Base-by-base conservation (phyloP, 106 monocot species). In the Platanthera zijinensis region DNA sequence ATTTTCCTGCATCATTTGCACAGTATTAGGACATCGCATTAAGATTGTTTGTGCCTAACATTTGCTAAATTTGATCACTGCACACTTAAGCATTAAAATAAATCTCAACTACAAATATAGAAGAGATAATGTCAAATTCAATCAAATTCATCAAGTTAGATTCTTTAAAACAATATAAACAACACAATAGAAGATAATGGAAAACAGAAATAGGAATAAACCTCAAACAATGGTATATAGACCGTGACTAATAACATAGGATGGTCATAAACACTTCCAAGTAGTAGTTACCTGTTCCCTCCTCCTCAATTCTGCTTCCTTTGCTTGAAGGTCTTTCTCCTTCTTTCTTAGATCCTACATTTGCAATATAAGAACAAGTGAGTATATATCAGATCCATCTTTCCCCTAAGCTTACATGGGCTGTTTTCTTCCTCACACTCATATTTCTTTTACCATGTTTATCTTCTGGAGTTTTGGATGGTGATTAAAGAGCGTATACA, bases 261-360 rank as follows among this genome's bases (percentile, higher is more conserved):
- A 70, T 47, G 3, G 48, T 22, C 17, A 51, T 17, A 56, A 17
- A 39, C 57, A 19, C 70, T 8, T 8, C 66, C 66, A 72, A 72
- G 14, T 12, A 18, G 71, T 2, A 51, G 51, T 51, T 81, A 90
- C 93, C 93, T 88, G 80, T 78, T 94, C 93, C 71, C 93, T 94
- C 75, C 80, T 90, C 73, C 81, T 88, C 62, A 90, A 76, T 82
- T 90, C 93, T 46, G 84, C 78, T 52, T 94, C 90, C 79, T 86
- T 94, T 11, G 88, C 81, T 81, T 90, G 81, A 70, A 94, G 88
- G 71, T 94, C 93, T 77, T 49, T 85, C 50, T 94, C 93, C 50
- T 85, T 94, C 66, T 81, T 88, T 56, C 83, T 90, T 13, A 86
- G 18, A 78, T 88, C 88, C 90, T 90, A 80, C 22, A 75, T 9